These are phyloP conservation scores for Saturnispora dispora DNA, from an alignment of 805 yeast genomes.

Conservation along the genomic window DNA sequence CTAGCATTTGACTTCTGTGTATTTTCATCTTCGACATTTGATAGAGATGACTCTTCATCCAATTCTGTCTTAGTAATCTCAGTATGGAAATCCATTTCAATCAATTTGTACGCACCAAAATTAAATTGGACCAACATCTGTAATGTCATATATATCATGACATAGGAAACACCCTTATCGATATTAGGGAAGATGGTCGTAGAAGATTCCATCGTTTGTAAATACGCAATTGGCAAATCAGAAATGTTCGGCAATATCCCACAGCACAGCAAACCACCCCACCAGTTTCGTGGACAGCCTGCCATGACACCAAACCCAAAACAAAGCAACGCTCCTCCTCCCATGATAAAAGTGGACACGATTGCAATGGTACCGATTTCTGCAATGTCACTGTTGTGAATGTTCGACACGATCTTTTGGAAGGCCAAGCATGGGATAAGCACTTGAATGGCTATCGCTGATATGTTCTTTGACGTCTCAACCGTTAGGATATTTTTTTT, in stretches of 20 bases:
- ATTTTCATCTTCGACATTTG: background rate
- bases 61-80: conserved; percentile 3
- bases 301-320: conserved; percentile 35
- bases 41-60: background rate
- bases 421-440: conserved; percentile 72
- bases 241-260: conserved; percentile 73
- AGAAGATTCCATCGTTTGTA: conserved; percentile 62
- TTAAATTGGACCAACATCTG: conserved; percentile 64
- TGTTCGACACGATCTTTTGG: conserved; percentile 56
- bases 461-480: conserved; percentile 60
- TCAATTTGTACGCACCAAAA: conserved; percentile 61
- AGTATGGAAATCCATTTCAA: conserved; percentile 57
- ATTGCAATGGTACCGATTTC: conserved; percentile 57
- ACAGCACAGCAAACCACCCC: conserved; percentile 60
- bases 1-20: background rate
- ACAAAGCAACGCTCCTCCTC: conserved; percentile 11
- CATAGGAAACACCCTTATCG: conserved; percentile 72
- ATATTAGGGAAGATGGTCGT: conserved; percentile 47
- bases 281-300: conserved; percentile 63
- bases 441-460: conserved; percentile 60
- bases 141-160: conserved; percentile 67
- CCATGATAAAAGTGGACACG: conserved; percentile 37
- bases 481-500: conserved; percentile 54
- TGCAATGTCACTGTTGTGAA: conserved; percentile 59
- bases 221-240: conserved; percentile 79